A percentile compares a stretch with the other conserved stretches of the same genome.
These are phyloP conservation scores for Acanthamoeba pearcei DNA, from an alignment of 208 protist genomes.

Conservation along the genomic window DNA sequence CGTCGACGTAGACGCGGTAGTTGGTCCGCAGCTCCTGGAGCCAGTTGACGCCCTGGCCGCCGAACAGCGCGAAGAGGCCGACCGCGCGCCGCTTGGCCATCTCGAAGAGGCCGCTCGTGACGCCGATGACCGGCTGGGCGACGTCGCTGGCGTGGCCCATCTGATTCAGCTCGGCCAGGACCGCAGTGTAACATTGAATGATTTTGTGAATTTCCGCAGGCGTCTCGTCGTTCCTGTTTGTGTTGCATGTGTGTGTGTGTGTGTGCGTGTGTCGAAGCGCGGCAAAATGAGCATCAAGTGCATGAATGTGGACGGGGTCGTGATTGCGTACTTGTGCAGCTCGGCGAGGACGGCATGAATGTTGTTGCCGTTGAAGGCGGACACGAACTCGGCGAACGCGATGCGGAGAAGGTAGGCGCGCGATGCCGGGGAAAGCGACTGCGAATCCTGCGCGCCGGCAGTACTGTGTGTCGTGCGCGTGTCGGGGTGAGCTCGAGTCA, in stretches of 20 bases:
- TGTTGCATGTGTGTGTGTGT: neutral
- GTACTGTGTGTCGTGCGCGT: neutral
- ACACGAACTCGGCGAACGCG: constrained; percentile 66
- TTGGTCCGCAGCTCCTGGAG: constrained; percentile 75
- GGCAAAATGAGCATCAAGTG: neutral
- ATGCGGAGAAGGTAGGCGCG: constrained; percentile 65
- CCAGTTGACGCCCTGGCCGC: constrained; percentile 74
- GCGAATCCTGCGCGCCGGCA: neutral
- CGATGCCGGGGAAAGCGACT: constrained; percentile 34
- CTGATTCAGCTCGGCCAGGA: constrained; percentile 35
- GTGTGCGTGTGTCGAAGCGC: no score
- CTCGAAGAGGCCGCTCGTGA: constrained; percentile 55
- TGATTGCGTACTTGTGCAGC: neutral
- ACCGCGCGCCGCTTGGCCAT: constrained; percentile 1
- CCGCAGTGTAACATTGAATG: constrained; percentile 35
- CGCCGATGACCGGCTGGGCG: neutral
- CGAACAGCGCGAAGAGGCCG: constrained; percentile 73
- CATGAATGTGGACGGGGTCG: neutral
- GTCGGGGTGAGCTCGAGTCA: no score
- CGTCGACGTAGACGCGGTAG: constrained; percentile 70
- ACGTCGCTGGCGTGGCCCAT: constrained; percentile 5
- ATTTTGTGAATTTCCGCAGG: constrained; percentile 36
- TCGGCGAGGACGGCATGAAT: constrained; percentile 52
- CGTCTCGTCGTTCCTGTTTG: constrained; percentile 44
- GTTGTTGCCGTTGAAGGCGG: constrained; percentile 63